Evolutionary conservation across 345 rosid species (phyloP).

Genomic region (Lepidium sativum): DNA sequence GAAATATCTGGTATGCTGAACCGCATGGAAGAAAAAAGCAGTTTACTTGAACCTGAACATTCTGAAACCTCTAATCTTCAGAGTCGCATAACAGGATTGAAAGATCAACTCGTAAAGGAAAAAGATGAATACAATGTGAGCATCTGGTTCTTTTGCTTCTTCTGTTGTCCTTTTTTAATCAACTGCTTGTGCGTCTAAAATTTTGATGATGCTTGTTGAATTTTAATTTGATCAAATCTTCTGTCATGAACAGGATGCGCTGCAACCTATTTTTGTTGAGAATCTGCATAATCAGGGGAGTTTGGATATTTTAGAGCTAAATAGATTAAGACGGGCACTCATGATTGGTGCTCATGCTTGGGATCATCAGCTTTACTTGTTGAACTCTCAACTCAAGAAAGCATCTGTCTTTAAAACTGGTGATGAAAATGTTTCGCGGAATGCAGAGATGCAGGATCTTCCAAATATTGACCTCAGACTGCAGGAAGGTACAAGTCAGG

Average conservation of each 20-base stretch:
- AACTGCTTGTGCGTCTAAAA: not conserved
- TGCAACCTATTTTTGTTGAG: constrained; percentile 45
- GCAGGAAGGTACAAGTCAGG: constrained; percentile 22
- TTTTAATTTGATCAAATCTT: not conserved
- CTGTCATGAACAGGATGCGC: constrained; percentile 40
- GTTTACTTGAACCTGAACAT: constrained; percentile 35
- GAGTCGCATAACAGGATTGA: constrained; percentile 47
- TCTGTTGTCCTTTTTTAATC: not conserved
- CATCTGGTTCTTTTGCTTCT: not conserved
- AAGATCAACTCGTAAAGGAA: constrained; percentile 59
- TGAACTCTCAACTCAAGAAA: constrained; percentile 54
- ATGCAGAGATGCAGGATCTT: constrained; percentile 23
- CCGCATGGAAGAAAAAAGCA: constrained; percentile 49
- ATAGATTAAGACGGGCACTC: constrained; percentile 58
- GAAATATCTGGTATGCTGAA: constrained; percentile 60
- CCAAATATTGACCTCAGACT: constrained; percentile 15
- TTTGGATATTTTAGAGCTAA: constrained; percentile 75
- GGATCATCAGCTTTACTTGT: constrained; percentile 63
- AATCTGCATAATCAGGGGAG: constrained; percentile 31
- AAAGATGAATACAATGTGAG: constrained; percentile 63
- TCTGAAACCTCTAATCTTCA: constrained; percentile 37
- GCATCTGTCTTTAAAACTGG: constrained; percentile 30
- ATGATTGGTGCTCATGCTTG: constrained; percentile 67
- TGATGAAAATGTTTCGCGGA: constrained; percentile 27
- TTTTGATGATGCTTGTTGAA: constrained; percentile 1